phyloP scores from a whole-genome alignment of 2,329 filamentous ascomycete species.

The Pezicula rhizophila region DNA sequence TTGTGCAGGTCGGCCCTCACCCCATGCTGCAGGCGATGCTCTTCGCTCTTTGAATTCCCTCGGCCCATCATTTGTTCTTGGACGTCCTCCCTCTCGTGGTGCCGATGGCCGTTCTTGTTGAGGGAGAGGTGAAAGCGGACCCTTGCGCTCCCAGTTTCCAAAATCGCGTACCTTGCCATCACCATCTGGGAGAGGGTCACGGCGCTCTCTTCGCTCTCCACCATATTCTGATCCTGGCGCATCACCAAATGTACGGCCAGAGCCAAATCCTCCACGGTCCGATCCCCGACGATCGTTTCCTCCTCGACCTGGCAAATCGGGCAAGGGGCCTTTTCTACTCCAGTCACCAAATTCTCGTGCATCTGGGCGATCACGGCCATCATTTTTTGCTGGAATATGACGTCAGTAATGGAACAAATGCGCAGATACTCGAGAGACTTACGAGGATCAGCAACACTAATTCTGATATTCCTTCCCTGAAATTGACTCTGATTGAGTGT shows the following conservation, averaged over 20 bases:
- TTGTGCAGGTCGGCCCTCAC: constrained; percentile 49
- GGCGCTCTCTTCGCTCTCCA: constrained; percentile 60
- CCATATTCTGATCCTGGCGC: constrained; percentile 43
- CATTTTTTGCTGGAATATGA: constrained; percentile 64
- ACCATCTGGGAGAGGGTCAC: constrained; percentile 59
- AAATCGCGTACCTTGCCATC: constrained; percentile 78
- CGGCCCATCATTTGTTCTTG: constrained; percentile 54
- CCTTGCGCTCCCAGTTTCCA: constrained; percentile 90
- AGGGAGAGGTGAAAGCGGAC: constrained; percentile 71
- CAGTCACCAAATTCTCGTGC: constrained; percentile 81
- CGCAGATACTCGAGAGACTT: constrained; percentile 37
- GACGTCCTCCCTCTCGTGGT: constrained; percentile 52
- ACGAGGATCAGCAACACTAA: constrained; percentile 98
- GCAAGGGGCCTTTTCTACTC: constrained; percentile 86
- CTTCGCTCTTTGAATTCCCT: constrained; percentile 56
- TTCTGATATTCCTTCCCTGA: constrained; percentile 81
- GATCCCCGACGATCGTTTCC: constrained; percentile 39
- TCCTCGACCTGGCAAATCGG: constrained; percentile 58
- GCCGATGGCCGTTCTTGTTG: constrained; percentile 43
- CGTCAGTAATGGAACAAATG: constrained; percentile 25
- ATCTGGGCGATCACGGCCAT: constrained; percentile 54
- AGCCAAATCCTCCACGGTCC: constrained; percentile 45
- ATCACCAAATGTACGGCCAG: constrained; percentile 32
- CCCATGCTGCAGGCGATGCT: constrained; percentile 70
- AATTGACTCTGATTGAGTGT: constrained; percentile 75